These are phyloP conservation scores for Leishmania gerbilli DNA, from an alignment of 208 protist species.

Conservation along the genomic window DNA sequence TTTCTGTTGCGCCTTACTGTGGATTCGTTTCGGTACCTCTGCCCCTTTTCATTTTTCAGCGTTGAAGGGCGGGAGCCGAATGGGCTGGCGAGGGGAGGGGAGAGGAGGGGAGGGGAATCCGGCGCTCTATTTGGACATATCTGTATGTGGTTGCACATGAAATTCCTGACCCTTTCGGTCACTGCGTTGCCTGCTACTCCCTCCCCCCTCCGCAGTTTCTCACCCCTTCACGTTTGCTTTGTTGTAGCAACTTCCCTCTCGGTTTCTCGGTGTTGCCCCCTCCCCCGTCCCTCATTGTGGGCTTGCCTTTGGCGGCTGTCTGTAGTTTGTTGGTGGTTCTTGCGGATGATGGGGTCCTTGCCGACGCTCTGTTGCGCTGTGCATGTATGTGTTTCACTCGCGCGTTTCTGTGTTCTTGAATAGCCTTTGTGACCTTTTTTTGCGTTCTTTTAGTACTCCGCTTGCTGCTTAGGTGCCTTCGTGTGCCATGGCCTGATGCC, in stretches of 20 bases:
- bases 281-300: background rate
- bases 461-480: background rate
- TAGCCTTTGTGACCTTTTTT: background rate
- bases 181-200: background rate
- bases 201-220: background rate
- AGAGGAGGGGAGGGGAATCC: background rate
- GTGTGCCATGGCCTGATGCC: background rate
- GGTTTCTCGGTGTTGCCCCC: background rate
- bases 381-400: background rate
- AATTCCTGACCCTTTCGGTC: background rate
- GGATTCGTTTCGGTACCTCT: too few species aligned
- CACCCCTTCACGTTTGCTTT: constrained; percentile 4
- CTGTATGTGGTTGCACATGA: background rate
- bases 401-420: background rate
- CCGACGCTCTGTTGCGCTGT: background rate
- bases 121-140: background rate
- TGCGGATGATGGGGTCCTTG: background rate
- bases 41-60: background rate
- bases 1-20: too few species aligned
- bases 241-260: background rate
- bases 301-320: background rate
- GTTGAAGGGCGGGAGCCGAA: background rate
- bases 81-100: background rate
- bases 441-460: background rate
- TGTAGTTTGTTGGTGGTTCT: background rate